Base-by-base conservation (phyloP, 2,329 filamentous ascomycete species). In the Neophaeococcomyces mojaviensis region DNA sequence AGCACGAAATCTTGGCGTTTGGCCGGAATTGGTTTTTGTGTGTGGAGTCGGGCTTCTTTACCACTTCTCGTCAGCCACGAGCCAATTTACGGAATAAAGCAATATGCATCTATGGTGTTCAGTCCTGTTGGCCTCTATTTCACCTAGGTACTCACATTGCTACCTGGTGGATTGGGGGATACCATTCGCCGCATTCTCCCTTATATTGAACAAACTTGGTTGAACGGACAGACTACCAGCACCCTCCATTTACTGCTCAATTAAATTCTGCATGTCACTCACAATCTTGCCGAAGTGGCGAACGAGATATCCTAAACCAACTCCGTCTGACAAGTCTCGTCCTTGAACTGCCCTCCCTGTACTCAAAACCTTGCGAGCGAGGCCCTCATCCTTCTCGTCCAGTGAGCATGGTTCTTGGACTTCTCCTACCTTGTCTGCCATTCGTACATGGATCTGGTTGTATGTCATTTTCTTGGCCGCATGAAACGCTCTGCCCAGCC, bases 1-100 rank as follows among this genome's bases (percentile, higher is more conserved):
- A 16, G 9, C 16, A 20, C 16, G 40, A 43, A 43, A 43, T 43
- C 40, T 43, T 43, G 40, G 40, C 40, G 30, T 35, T 19, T 34
- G 30, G n/a, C 15, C 13, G 20, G 20, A 33, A 18, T 33, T 16
- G 36, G 16, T 5, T 2, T 20, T 24, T 33, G 22, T 44, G 30
- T 26, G 41, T 31, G 28, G 30, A 36, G 41, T 16, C 16, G 16
- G 5, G 18, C 16, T 16, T 12, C 9, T 20, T 20, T 12, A 20
- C 18, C 9, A 16, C 13, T 37, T 16, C 8, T 5, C 9, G 35
- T 37, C 35, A 15, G n/a, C 10, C 5, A 28, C 24, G 24, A 28
- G 5, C 24, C 5, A 28, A 10, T 28, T 5, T 28, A 10, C 10
- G 10, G 10, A 28, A 28, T 5, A 28, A 28, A 5, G 24, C 24